Evolutionary conservation across 768 basidiomycete genomes (phyloP), one percentile per base, ranked within the genome.

Genomic region (Tylopilus cervinicoccineus): DNA sequence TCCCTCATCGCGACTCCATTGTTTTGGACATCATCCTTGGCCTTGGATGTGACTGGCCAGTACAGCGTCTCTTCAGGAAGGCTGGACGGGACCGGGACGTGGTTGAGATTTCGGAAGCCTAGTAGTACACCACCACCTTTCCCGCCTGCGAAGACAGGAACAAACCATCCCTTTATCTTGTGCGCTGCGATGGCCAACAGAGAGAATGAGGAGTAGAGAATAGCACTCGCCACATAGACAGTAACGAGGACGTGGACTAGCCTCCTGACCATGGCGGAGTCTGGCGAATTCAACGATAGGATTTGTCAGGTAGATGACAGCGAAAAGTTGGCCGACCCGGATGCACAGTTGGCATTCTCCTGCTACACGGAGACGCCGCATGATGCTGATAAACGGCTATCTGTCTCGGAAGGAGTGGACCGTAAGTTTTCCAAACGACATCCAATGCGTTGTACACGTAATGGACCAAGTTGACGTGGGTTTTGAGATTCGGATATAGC

Each of bases 1-100:
- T 80, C 76, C 41, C 70, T 69, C 47, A 80, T 67, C 9, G 64
- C 31, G 26, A 71, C 57, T 23, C 42, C 36, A 37, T 40, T 24
- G 11, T 37, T 29, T 33, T 26, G 11, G 26, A 37, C 12, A 27
- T 24, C 50, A 8, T 37, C 27, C 16, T 48, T 41, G 19, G 42
- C 48, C 13, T 28, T 22, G 0, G 53, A 26, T 9, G 14, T 40
- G 2, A 50, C 37, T 19, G 53, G 55, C 66, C 66, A 66, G 28
- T 57, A 51, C 23, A 66, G 5, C 5, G 29, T 36, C 38, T 61
- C 59, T 16, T 57, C 59, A 6, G 49, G 50, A 38, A 50, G 43
- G 20, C 32, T 48, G 29, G 23, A 31, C 4, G 38, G 22, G 16
- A 43, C 38, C 20, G 47, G 23, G 24, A 43, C 40, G 34, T 33